Base-by-base conservation (phyloP, 768 basidiomycete species). In the Boletus pseudopeckii region DNA sequence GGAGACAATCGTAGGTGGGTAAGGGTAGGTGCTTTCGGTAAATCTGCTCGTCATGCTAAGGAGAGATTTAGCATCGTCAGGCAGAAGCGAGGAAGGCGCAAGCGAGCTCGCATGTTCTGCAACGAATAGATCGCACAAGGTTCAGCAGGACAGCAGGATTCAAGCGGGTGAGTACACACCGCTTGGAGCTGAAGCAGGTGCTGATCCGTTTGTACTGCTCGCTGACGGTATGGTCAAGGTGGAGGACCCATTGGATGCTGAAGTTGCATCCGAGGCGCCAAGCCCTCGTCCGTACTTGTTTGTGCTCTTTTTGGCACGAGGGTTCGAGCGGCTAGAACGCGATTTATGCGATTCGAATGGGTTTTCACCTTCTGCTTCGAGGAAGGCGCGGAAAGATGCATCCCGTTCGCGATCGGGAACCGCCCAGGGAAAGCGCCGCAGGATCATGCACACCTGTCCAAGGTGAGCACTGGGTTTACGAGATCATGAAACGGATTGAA, bases 371-470 rank as follows among this genome's bases (percentile, higher is more conserved):
- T 99, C 95, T 33, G 93, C 89, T 60, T 88, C 80, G 59, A 98
- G 87, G 66, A 97, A 99, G 8, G 92, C 85, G 55, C 86, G 83
- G 77, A 92, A 99, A 66, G 86, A 90, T 52, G 89, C 82, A 69
- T 98, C 97, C 17, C 85, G 84, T 80, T 96, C 96, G 64, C 85
- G 78, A 68, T 99, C 97, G 11, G 97, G 96, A 52, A 98, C 89
- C 72, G 93, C 98, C 97, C 97, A 99, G 5, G 97, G 97, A 78
- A 99, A 99, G 48, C 97, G 83, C 49, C 96, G 82, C 33, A 99
- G 82, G 59, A 97, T 78, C 97, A 99, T 99, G 77, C 97, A 99
- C 2, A 71, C 68, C 68, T 70, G 43, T 17, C 9, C 37, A 13
- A 28, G n/a, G 38, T 66, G 38, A 65, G 64, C 44, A 46, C 32